Evolutionary conservation across 495 filamentous ascomycete species (phyloP).

Genomic region (Aspergillus wentii): DNA sequence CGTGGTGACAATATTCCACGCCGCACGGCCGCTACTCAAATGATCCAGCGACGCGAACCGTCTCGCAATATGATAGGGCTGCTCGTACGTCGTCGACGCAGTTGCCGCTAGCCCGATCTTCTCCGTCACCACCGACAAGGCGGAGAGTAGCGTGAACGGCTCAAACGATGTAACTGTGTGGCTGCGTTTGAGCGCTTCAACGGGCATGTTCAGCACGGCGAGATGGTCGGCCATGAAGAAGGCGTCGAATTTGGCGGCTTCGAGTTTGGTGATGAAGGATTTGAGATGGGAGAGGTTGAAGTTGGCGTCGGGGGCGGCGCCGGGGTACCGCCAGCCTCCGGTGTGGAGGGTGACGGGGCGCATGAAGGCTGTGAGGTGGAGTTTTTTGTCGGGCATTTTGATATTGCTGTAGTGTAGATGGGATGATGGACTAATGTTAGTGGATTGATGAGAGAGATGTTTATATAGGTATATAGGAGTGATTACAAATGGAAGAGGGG

Average conservation of each 20-base stretch:
- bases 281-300: slow-evolving; percentile 53
- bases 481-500: too few species aligned
- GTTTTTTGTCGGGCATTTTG: too few species aligned
- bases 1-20: slow-evolving; percentile 39
- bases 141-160: slow-evolving; percentile 45
- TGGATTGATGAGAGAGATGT: too few species aligned
- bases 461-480: too few species aligned
- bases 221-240: slow-evolving; percentile 62
- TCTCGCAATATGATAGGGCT: slow-evolving; percentile 59
- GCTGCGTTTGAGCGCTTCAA: slow-evolving; percentile 52
- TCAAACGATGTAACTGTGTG: slow-evolving; percentile 52
- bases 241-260: slow-evolving; percentile 56
- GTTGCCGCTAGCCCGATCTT: slow-evolving; percentile 52
- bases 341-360: slow-evolving; percentile 52
- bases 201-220: slow-evolving; percentile 53
- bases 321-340: slow-evolving; percentile 54
- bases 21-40: slow-evolving; percentile 50
- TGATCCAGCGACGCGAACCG: slow-evolving; percentile 60
- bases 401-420: too few species aligned
- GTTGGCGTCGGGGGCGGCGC: slow-evolving; percentile 51
- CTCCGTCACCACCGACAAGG: slow-evolving; percentile 37
- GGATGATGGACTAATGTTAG: too few species aligned
- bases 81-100: slow-evolving; percentile 57
- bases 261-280: slow-evolving; percentile 50
- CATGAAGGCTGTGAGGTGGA: slow-evolving; percentile 58